Conservation (phyloP, 73 alveolate genomes). For the Symbiodinium natans region DNA sequence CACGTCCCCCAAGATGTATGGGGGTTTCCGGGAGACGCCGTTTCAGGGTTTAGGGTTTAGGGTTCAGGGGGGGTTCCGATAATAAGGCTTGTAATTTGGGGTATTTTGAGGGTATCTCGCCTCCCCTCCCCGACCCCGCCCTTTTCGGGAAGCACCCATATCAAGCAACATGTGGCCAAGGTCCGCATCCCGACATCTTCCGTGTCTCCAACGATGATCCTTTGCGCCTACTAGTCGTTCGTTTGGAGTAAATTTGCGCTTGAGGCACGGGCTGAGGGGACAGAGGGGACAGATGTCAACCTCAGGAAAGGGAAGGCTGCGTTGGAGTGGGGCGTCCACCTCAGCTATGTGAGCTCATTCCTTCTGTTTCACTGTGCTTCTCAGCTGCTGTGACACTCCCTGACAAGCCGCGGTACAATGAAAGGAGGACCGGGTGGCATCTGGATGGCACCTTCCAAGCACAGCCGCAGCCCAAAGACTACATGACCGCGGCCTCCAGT, state of each 20-base stretch:
- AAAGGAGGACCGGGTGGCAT: slow-evolving; percentile 81
- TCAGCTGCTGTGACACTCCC: neutral
- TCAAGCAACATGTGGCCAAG: neutral
- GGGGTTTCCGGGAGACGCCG: neutral
- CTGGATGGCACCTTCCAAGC: slow-evolving; percentile 77
- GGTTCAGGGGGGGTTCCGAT: no score
- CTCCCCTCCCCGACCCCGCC: neutral
- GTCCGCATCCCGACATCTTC: slow-evolving; percentile 91
- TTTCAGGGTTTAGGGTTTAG: no score
- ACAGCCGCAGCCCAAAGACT: neutral
- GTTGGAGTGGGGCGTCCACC: slow-evolving; percentile 65
- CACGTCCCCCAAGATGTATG: neutral
- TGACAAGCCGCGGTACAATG: neutral
- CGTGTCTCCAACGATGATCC: slow-evolving; percentile 87
- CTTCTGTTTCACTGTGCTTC: neutral
- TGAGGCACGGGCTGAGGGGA: neutral
- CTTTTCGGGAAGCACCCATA: no score
- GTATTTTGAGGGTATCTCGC: neutral
- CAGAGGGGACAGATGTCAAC: no score
- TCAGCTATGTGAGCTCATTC: neutral
- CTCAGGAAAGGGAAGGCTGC: slow-evolving; percentile 68
- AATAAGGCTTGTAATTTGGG: neutral
- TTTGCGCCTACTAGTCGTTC: neutral
- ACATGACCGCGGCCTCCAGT: neutral
- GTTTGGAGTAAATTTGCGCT: neutral